Conservation (phyloP, 768 basidiomycete species). For the Pleurotus tuoliensis region DNA sequence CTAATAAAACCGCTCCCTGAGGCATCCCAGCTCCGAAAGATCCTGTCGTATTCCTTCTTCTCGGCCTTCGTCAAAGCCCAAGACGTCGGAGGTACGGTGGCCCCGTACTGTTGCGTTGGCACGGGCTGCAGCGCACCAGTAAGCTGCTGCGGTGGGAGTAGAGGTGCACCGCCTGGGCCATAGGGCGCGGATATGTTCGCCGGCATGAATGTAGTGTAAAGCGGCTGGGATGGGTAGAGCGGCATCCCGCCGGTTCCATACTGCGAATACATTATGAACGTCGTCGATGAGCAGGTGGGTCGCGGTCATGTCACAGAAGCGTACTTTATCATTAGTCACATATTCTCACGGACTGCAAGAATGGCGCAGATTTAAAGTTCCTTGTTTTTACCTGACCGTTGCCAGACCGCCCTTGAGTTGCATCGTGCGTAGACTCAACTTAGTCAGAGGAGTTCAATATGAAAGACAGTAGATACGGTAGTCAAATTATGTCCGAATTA, state of each 20-base stretch:
- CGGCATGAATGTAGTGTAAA: conserved; percentile 93
- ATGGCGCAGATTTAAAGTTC: too few species aligned
- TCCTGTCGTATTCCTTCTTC: conserved; percentile 94
- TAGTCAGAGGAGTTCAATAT: too few species aligned
- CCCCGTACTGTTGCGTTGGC: conserved; percentile 70
- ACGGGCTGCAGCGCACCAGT: conserved; percentile 64
- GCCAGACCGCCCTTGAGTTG: too few species aligned
- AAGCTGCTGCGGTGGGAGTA: conserved; percentile 62
- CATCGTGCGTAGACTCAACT: too few species aligned
- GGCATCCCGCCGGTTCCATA: conserved; percentile 59
- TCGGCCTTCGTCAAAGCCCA: conserved; percentile 88
- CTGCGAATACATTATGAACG: conserved; percentile 57
- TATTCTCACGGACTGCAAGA: too few species aligned
- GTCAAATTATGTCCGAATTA: too few species aligned
- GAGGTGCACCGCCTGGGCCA: conserved; percentile 55
- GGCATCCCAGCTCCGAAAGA: conserved; percentile 96
- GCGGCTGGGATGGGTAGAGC: conserved; percentile 63
- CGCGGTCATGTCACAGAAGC: too few species aligned
- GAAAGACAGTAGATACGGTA: too few species aligned
- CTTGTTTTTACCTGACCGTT: too few species aligned
- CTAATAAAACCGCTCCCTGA: conserved; percentile 78
- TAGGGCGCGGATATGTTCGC: conserved; percentile 59
- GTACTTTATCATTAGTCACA: too few species aligned
- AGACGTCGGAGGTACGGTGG: conserved; percentile 62
- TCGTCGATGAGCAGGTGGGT: conserved; percentile 57